Conservation (phyloP, 2,329 filamentous ascomycete species). For the Apiospora rasikravindrae region DNA sequence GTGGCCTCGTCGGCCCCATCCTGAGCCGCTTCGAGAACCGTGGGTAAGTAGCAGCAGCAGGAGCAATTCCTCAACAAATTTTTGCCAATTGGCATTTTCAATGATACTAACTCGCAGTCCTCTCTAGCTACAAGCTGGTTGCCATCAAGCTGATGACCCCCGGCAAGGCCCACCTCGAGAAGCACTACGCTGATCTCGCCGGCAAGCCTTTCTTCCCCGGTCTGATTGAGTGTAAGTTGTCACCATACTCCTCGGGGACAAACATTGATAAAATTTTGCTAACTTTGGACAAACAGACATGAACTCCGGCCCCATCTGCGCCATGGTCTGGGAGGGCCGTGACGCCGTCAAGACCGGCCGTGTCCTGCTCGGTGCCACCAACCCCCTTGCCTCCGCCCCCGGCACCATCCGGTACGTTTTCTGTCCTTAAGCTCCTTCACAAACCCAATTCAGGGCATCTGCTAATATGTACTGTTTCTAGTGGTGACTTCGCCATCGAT, state of each 20-base stretch:
- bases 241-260: not conserved
- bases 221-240: slow-evolving; percentile 81
- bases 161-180: slow-evolving; percentile 93
- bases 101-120: not conserved
- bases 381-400: slow-evolving; percentile 91
- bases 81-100: not conserved
- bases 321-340: slow-evolving; percentile 99
- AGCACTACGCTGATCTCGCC: slow-evolving; percentile 93
- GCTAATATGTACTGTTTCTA: not conserved
- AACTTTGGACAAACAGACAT: slow-evolving; percentile 69
- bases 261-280: not conserved
- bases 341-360: slow-evolving; percentile 99
- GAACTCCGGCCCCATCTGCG: slow-evolving; percentile 93
- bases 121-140: slow-evolving; percentile 87
- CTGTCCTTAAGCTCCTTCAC: slow-evolving; percentile 13
- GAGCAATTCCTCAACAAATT: not conserved
- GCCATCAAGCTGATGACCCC: slow-evolving; percentile 95
- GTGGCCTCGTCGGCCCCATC: slow-evolving; percentile 97
- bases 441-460: not conserved
- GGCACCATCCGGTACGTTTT: slow-evolving; percentile 85
- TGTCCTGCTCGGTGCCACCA: slow-evolving; percentile 96
- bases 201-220: slow-evolving; percentile 97
- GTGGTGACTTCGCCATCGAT: slow-evolving; percentile 46
- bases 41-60: slow-evolving; percentile 62
- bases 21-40: slow-evolving; percentile 97